Evolutionary conservation across 352 stramenopile genomes (phyloP).

Genomic region (Globisporangium emineosum): DNA sequence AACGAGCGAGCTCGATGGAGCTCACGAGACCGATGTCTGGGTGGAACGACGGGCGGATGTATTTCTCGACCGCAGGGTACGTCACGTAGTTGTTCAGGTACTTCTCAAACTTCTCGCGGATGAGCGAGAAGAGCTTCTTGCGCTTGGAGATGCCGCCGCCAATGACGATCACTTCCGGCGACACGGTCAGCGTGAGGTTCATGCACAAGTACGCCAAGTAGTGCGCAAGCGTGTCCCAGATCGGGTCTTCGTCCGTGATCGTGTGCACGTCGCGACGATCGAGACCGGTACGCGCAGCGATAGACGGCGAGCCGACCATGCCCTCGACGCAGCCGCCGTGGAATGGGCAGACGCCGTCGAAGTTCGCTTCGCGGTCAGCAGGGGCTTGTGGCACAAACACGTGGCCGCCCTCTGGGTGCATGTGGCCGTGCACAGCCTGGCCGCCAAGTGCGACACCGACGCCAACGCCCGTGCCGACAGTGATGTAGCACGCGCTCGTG

Average conservation of each 20-base stretch:
- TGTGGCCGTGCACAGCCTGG: slow-evolving; percentile 90
- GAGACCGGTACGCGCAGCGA: slow-evolving; percentile 85
- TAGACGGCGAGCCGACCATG: slow-evolving; percentile 87
- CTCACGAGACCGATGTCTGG: slow-evolving; percentile 78
- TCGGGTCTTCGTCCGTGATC: slow-evolving; percentile 82
- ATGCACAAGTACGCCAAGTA: slow-evolving; percentile 94
- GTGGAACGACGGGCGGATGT: slow-evolving; percentile 86
- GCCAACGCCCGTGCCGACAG: slow-evolving; percentile 94
- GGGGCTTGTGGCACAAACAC: slow-evolving; percentile 63
- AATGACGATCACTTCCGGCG: slow-evolving; percentile 94
- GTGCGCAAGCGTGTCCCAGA: slow-evolving; percentile 95
- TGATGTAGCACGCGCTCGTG: slow-evolving; percentile 92
- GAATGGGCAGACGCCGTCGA: slow-evolving; percentile 87
- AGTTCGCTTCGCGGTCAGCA: slow-evolving; percentile 76
- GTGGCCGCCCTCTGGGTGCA: slow-evolving; percentile 94
- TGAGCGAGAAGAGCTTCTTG: slow-evolving; percentile 76
- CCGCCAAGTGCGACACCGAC: slow-evolving; percentile 93
- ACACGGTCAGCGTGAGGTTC: slow-evolving; percentile 91
- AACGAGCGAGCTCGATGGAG: slow-evolving; percentile 74
- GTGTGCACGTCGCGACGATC: slow-evolving; percentile 62
- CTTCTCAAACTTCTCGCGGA: slow-evolving; percentile 77
- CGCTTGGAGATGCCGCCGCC: slow-evolving; percentile 94
- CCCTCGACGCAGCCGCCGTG: slow-evolving; percentile 91
- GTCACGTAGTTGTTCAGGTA: slow-evolving; percentile 78
- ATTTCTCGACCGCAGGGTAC: slow-evolving; percentile 66